phyloP scores from a whole-genome alignment of 1,284 basidiomycete species.

The Puccinia hordei region DNA sequence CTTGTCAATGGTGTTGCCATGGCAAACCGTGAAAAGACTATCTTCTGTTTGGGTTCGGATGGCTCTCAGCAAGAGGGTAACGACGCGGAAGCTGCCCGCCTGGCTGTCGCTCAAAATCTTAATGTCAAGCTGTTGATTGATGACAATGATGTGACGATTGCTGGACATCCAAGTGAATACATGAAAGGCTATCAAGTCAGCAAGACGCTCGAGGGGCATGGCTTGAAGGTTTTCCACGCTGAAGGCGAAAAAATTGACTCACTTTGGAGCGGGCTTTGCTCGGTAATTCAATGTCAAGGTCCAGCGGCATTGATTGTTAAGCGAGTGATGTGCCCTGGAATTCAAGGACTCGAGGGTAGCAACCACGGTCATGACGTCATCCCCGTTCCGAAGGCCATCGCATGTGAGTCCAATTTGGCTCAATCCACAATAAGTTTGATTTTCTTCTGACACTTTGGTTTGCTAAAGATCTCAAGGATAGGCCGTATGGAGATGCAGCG shows the following conservation, averaged over 20 bases:
- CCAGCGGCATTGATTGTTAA: conserved; percentile 77
- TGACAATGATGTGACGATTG: conserved; percentile 83
- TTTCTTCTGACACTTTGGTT: conserved; percentile 63
- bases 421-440: background rate
- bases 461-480: conserved; percentile 69
- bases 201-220: conserved; percentile 76
- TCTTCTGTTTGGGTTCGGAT: conserved; percentile 80
- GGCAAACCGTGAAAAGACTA: conserved; percentile 72
- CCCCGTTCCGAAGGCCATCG: conserved; percentile 49
- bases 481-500: conserved; percentile 67
- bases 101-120: conserved; percentile 75
- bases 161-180: conserved; percentile 75
- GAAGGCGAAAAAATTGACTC: conserved; percentile 76
- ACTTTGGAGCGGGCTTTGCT: conserved; percentile 70
- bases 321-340: conserved; percentile 76
- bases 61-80: conserved; percentile 86
- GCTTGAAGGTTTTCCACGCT: conserved; percentile 71
- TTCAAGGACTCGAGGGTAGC: conserved; percentile 74
- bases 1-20: conserved; percentile 75
- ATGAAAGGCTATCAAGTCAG: conserved; percentile 72
- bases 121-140: conserved; percentile 82
- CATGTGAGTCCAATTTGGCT: conserved; percentile 20
- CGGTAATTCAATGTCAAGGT: conserved; percentile 67
- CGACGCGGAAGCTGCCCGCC: conserved; percentile 79
- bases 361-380: conserved; percentile 74